These are phyloP conservation scores for Mychonastes homosphaera DNA, from an alignment of 139 green algal genomes.

Conservation along the genomic window DNA sequence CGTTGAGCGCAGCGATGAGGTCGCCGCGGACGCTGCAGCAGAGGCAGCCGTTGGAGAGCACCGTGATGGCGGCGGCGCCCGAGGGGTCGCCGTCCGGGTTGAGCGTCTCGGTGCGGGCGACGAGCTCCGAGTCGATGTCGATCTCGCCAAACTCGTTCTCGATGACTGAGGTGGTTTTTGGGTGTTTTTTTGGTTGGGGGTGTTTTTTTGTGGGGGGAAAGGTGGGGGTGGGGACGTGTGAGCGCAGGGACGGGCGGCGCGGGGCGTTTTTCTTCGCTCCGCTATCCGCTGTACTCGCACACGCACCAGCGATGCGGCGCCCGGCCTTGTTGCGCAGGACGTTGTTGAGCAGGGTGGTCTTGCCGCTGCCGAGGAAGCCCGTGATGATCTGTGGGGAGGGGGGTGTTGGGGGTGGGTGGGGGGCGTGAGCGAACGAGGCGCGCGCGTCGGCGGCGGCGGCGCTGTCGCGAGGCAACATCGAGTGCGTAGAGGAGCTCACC, in stretches of 20 bases:
- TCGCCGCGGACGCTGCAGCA: slow-evolving; percentile 87
- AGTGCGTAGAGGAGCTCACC: too few relatives aligned
- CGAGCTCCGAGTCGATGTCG: slow-evolving; percentile 85
- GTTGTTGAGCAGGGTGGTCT: slow-evolving; percentile 91
- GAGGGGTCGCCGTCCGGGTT: slow-evolving; percentile 8
- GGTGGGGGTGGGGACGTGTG: not conserved
- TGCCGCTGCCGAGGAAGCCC: slow-evolving; percentile 81
- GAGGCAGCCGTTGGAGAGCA: slow-evolving; percentile 92
- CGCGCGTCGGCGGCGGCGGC: too few relatives aligned
- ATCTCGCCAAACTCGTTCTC: slow-evolving; percentile 89
- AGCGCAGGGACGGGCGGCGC: not conserved
- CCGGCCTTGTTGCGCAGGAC: too few relatives aligned
- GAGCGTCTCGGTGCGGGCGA: slow-evolving; percentile 42
- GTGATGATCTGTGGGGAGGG: slow-evolving; percentile 69
- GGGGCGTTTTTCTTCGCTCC: too few relatives aligned
- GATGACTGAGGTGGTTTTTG: slow-evolving; percentile 20
- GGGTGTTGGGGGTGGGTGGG: not conserved
- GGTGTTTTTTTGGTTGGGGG: not conserved
- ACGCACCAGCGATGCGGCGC: too few relatives aligned
- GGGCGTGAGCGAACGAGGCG: too few relatives aligned
- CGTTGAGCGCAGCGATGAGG: slow-evolving; percentile 71
- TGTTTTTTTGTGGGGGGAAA: not conserved
- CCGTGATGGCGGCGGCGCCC: slow-evolving; percentile 60
- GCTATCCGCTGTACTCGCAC: too few relatives aligned
- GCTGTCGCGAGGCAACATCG: too few relatives aligned